Conservation (phyloP, 2,329 filamentous ascomycete genomes). For the Waltergamsia citrina region DNA sequence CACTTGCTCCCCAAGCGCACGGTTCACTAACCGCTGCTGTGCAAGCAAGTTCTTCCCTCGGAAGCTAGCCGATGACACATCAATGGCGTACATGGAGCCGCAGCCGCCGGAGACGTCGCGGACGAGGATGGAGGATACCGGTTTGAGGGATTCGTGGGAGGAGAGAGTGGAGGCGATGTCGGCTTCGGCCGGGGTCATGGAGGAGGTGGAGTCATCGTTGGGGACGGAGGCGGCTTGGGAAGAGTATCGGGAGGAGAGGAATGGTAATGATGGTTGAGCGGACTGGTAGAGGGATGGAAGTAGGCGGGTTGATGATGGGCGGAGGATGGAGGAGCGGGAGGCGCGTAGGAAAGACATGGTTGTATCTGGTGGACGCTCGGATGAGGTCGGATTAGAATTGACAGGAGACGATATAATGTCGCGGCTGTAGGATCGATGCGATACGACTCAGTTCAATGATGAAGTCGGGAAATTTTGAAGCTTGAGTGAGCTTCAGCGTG, state of each 20-base stretch:
- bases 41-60: constrained; percentile 63
- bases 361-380: neutral
- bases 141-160: constrained; percentile 8
- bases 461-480: neutral
- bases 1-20: constrained; percentile 63
- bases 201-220: constrained; percentile 10
- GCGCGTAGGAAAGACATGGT: neutral
- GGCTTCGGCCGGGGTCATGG: constrained; percentile 41
- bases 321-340: neutral
- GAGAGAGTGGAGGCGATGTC: constrained; percentile 46
- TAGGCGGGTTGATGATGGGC: neutral
- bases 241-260: constrained; percentile 5
- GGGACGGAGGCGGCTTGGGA: constrained; percentile 5
- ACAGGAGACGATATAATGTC: neutral
- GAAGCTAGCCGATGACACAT: constrained; percentile 65
- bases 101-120: constrained; percentile 78
- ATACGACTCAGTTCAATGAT: neutral
- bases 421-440: neutral
- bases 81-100: constrained; percentile 80
- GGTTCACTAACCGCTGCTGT: constrained; percentile 76
- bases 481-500: neutral
- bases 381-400: too few relatives aligned
- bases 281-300: neutral
- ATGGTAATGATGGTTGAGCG: constrained; percentile 1
- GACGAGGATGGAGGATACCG: constrained; percentile 47